A percentile compares a stretch with the other conserved stretches of the same genome.
Evolutionary conservation across 108 stramenopile species (phyloP).

Genomic region (Fragilariopsis cylindrus): DNA sequence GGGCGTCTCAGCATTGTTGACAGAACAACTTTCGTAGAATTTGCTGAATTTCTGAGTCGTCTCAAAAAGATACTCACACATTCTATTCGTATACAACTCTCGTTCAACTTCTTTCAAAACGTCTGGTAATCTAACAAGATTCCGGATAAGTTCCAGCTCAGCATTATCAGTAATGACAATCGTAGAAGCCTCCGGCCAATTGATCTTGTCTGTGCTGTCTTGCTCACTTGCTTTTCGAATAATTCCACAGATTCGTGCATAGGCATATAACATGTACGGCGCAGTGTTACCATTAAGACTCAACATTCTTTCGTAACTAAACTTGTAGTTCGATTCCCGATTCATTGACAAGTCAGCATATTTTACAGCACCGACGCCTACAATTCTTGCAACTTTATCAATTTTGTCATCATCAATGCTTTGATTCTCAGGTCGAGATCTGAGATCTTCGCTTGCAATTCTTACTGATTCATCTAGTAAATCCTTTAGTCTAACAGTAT

Average conservation of each 20-base stretch:
- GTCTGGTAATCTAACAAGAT: slow-evolving; percentile 81
- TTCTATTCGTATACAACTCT: slow-evolving; percentile 91
- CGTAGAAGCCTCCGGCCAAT: slow-evolving; percentile 69
- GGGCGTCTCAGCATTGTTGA: slow-evolving; percentile 78
- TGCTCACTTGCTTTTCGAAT: slow-evolving; percentile 88
- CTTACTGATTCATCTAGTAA: slow-evolving; percentile 93
- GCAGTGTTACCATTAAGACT: slow-evolving; percentile 98
- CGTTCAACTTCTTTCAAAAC: slow-evolving; percentile 81
- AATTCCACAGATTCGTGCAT: slow-evolving; percentile 94
- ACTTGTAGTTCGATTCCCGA: slow-evolving; percentile 95
- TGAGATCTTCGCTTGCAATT: slow-evolving; percentile 81
- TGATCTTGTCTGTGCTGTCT: slow-evolving; percentile 49
- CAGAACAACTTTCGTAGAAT: slow-evolving; percentile 90
- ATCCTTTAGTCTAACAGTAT: slow-evolving; percentile 97
- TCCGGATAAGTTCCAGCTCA: slow-evolving; percentile 90
- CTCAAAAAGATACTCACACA: slow-evolving; percentile 95
- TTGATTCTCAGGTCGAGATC: slow-evolving; percentile 52
- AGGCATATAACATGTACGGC: slow-evolving; percentile 98
- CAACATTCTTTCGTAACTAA: slow-evolving; percentile 98
- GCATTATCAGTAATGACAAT: slow-evolving; percentile 81
- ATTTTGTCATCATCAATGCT: slow-evolving; percentile 47
- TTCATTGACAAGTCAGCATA: slow-evolving; percentile 98
- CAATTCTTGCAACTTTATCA: slow-evolving; percentile 69
- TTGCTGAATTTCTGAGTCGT: slow-evolving; percentile 89
- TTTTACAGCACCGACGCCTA: slow-evolving; percentile 98